Base-by-base conservation (phyloP, 169 alveolate genomes). In the Babesia ovis region DNA sequence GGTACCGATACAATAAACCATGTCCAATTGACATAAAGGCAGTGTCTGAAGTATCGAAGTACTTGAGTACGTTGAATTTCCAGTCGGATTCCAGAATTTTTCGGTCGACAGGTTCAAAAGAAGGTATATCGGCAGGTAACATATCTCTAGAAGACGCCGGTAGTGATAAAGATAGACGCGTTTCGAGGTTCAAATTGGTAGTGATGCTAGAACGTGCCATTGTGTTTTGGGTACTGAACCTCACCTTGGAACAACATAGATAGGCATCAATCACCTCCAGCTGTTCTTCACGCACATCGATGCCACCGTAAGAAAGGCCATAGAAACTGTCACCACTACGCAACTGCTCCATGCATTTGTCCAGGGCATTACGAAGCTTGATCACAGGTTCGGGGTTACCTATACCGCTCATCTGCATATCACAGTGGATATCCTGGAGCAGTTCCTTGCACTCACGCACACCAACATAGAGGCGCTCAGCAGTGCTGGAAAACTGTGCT, bases 31-130 rank as follows among this genome's bases (percentile, higher is more conserved):
- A 61, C 50, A 80, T 42, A 46, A 89, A 89, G 11, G 53, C 54
- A 3, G 84, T 61, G 20, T 64, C 55, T 22, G 61, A 41, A 5
- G 59, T 46, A 42, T 85, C 60, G 72, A 89, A 89, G 73, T 89
- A 72, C 27, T 39, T 62, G 27, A 89, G 77, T 11, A 85, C 76
- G 67, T 71, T 74, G 73, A 89, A 89, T 34, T 89, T 86, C 93
- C 93, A 89, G 43, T 85, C 84, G 43, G 23, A 57, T 50, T n/a
- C 56, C 58, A 48, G 57, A 18, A 32, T 14, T 18, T n/a, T 11
- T 20, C 37, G 18, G 50, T 29, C 74, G 23, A 64, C 27, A 1
- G 48, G 35, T 14, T 45, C 62, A 18, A 64, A 23, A 29, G 27
- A 6, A 14, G 16, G 16, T 2, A 48, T 31, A 0, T 46, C 62